These are phyloP conservation scores for Chrysoporthe austroafricana DNA, from an alignment of 2,329 filamentous ascomycete genomes.

Conservation along the genomic window DNA sequence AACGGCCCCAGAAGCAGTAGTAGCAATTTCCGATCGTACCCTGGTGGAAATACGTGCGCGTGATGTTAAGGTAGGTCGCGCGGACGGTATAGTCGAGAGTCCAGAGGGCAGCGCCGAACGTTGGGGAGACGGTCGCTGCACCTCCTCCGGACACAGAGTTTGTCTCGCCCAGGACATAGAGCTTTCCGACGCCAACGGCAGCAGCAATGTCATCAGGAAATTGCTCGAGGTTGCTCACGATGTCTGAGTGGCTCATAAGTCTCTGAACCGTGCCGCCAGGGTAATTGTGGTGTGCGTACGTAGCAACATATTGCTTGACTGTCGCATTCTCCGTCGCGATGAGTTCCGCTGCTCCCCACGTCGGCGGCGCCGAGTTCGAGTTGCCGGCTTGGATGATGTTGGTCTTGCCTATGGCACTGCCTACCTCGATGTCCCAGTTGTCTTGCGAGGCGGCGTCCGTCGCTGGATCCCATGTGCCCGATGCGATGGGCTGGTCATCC, in stretches of 20 bases:
- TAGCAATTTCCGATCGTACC: constrained; percentile 57
- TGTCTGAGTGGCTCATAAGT: constrained; percentile 50
- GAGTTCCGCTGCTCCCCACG: constrained; percentile 44
- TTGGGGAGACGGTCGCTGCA: constrained; percentile 45
- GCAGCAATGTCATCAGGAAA: constrained; percentile 48
- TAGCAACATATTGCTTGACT: constrained; percentile 43
- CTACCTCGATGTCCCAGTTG: constrained; percentile 42
- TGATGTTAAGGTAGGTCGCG: constrained; percentile 41
- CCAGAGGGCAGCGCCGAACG: constrained; percentile 55
- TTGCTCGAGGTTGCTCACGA: constrained; percentile 43
- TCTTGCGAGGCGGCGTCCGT: constrained; percentile 45
- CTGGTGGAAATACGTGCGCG: constrained; percentile 54
- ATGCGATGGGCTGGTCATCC: constrained; percentile 44
- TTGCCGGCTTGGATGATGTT: constrained; percentile 47
- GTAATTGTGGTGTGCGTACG: constrained; percentile 54
- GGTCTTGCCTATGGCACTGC: constrained; percentile 39
- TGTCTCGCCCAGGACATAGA: constrained; percentile 54
- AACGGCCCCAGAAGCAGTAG: constrained; percentile 53
- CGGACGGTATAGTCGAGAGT: constrained; percentile 52
- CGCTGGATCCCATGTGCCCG: constrained; percentile 42
- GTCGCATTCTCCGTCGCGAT: constrained; percentile 43
- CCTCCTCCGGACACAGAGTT: constrained; percentile 50
- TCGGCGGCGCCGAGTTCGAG: constrained; percentile 42
- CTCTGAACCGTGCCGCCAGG: constrained; percentile 46
- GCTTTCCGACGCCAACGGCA: constrained; percentile 43